phyloP scores from a whole-genome alignment of 257 asterid species.

The Solanum dulcamara region DNA sequence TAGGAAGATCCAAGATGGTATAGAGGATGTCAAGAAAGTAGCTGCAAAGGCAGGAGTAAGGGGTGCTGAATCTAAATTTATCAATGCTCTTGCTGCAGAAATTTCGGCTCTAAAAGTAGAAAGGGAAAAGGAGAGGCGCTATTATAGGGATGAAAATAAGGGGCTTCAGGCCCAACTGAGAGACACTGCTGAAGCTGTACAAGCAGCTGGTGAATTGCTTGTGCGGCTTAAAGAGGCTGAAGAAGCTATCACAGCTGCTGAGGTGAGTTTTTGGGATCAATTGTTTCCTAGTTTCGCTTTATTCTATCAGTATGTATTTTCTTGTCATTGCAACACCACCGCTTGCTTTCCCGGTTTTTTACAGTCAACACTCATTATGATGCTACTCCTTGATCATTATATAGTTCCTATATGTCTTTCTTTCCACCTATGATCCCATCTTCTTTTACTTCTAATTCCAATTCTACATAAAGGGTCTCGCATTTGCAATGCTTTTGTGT shows the following conservation, averaged over 20 bases:
- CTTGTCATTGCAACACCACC: not conserved
- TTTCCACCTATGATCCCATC: not conserved
- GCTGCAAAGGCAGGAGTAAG: slow-evolving; percentile 94
- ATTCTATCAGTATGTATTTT: not conserved
- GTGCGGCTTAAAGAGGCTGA: slow-evolving; percentile 93
- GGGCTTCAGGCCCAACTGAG: slow-evolving; percentile 90
- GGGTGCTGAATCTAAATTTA: slow-evolving; percentile 84
- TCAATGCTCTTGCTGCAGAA: slow-evolving; percentile 84
- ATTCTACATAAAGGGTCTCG: not conserved
- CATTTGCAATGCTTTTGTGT: not conserved
- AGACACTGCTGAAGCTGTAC: slow-evolving; percentile 99
- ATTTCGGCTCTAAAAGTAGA: slow-evolving; percentile 74
- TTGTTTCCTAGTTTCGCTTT: not conserved
- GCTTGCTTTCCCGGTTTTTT: not conserved
- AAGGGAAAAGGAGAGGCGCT: slow-evolving; percentile 78
- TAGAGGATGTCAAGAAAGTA: slow-evolving; percentile 88
- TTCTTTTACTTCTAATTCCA: not conserved
- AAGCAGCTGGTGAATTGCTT: slow-evolving; percentile 95
- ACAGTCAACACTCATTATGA: not conserved
- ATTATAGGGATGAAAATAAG: slow-evolving; percentile 69
- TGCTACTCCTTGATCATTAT: not conserved
- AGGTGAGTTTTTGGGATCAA: slow-evolving; percentile 43
- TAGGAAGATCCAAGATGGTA: slow-evolving; percentile 71
- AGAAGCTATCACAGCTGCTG: slow-evolving; percentile 69
- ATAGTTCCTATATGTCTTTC: not conserved